phyloP scores from a whole-genome alignment of 202 grass and related monocot species.

The Alloteropsis angusta region DNA sequence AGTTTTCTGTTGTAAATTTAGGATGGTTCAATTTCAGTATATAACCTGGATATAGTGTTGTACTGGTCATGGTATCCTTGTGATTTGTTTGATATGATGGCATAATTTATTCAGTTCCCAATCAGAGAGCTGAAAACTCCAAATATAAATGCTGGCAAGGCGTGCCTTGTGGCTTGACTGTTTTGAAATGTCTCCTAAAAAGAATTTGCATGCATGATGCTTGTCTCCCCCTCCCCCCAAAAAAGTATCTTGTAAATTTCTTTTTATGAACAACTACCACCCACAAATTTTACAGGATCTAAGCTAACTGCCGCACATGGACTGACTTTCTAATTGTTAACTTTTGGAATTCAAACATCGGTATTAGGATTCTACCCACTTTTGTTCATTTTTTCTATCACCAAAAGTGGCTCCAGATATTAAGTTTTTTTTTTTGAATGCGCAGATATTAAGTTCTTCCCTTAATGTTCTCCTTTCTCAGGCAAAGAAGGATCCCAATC shows the following conservation, averaged over 20 bases:
- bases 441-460: constrained; percentile 14
- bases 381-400: not conserved
- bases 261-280: not conserved
- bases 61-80: not conserved
- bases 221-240: not conserved
- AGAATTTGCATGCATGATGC: not conserved
- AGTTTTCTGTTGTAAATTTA: constrained; percentile 3
- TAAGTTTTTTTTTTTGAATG: no score
- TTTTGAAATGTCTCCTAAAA: not conserved
- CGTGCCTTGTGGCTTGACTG: not conserved
- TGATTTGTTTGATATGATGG: not conserved
- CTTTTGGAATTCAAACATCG: not conserved
- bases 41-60: not conserved
- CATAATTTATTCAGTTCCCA: not conserved
- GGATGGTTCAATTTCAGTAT: not conserved
- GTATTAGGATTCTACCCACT: not conserved
- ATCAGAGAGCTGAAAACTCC: not conserved
- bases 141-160: not conserved
- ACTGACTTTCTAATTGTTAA: not conserved
- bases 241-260: not conserved
- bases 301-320: not conserved
- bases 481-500: constrained; percentile 32
- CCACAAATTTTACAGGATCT: not conserved
- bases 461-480: constrained; percentile 23
- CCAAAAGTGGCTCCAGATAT: not conserved